Conservation (phyloP, 1,284 basidiomycete species). For the Cutaneotrichosporon sp. region DNA sequence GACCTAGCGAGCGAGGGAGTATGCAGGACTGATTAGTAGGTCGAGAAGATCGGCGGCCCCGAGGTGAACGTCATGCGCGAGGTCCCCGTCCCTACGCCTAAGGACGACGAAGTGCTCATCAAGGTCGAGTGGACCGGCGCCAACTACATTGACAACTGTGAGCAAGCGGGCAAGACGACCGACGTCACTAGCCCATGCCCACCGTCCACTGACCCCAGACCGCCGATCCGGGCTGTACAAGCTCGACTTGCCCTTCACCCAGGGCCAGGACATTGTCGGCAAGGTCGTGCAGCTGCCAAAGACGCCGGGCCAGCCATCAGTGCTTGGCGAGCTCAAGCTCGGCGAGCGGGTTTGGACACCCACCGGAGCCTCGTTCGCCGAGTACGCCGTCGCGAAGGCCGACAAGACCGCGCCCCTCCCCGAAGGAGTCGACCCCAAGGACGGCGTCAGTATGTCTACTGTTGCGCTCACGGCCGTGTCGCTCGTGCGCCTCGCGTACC, state of each 20-base stretch:
- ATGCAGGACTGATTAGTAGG: constrained; percentile 12
- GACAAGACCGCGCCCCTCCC: constrained; percentile 57
- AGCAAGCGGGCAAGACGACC: constrained; percentile 16
- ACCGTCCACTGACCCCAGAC: constrained; percentile 20
- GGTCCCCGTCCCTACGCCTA: constrained; percentile 60
- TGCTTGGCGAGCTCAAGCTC: constrained; percentile 54
- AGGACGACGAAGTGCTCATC: constrained; percentile 68
- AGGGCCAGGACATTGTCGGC: constrained; percentile 77
- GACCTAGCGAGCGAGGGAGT: too few species aligned
- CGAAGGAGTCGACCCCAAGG: constrained; percentile 55
- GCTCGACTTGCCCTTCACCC: constrained; percentile 61
- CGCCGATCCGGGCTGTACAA: constrained; percentile 52
- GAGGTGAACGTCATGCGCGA: constrained; percentile 61
- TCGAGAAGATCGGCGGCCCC: constrained; percentile 60
- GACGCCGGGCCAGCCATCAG: constrained; percentile 42
- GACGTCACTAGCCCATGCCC: too few species aligned
- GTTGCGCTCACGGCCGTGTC: constrained; percentile 78
- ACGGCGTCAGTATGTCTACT: constrained; percentile 64
- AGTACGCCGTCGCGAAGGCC: constrained; percentile 68
- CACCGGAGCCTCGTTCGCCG: constrained; percentile 60
- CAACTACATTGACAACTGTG: constrained; percentile 62
- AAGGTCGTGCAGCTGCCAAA: constrained; percentile 62
- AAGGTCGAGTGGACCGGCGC: constrained; percentile 68
- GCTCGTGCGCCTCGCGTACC: constrained; percentile 76
- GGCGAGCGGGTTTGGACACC: constrained; percentile 53